Base-by-base conservation (phyloP, 805 yeast species). In the Nakazawaea molendinolei region DNA sequence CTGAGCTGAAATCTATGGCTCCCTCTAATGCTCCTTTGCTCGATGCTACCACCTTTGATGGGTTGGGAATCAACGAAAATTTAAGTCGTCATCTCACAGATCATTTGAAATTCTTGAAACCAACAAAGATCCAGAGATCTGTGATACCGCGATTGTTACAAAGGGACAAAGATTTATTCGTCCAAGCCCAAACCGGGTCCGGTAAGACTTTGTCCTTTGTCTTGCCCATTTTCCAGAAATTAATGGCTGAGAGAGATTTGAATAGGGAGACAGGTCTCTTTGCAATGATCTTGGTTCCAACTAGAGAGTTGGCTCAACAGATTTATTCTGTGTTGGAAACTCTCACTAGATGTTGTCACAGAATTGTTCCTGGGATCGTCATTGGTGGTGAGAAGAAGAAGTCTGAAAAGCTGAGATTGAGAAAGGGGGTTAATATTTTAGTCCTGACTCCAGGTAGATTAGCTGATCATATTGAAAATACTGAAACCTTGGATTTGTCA, bases 311-410 rank as follows among this genome's bases (percentile, higher is more conserved):
- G 51, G 95, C 97, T 0, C 74, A 76, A 5, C 99, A 92, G 58
- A 87, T 90, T 34, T 82, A 84, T 51, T 65, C 81, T 5, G 95
- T 89, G 3, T 66, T 87, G 41, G 90, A 84, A 47, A 66, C 75
- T 2, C 56, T 92, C 22, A 68, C 79, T 26, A 70, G 82, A 38
- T 76, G 89, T 52, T 81, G 90, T 53, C 95, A 85, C 52, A 76
- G 83, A 57, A 71, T 92, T 28, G 98, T 94, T 5, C 97, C 98
- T 1, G 95, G 97, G 26, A 75, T 89, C 27, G 95, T 92, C 18
- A 87, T 87, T 60, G 99, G 99, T 52, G 99, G 99, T 43, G 99
- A 92, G 55, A 89, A 90, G 71, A 90, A 90, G 58, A 94, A 92
- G 53, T 74, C 95, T 2, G 99, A 92, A 58, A 92, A 92, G 69